These are phyloP conservation scores for Gossypium davidsonii DNA, from an alignment of 441 rosid species.

Conservation along the genomic window DNA sequence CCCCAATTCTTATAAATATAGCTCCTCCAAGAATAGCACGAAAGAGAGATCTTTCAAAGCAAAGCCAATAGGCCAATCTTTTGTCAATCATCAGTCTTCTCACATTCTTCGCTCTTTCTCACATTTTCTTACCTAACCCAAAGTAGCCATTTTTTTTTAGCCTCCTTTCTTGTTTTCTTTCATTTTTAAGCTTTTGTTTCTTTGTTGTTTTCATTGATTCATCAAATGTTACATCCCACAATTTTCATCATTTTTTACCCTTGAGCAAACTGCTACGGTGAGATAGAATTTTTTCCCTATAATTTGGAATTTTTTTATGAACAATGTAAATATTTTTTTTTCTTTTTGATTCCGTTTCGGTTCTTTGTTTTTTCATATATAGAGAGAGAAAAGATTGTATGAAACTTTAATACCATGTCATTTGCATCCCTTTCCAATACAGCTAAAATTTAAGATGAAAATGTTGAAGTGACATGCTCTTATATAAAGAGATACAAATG, in stretches of 20 bases:
- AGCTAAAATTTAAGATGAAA: too few species aligned
- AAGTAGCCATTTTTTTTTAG: conserved; percentile 13
- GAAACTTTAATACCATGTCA: too few species aligned
- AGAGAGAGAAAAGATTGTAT: too few species aligned
- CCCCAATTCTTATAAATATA: neutral
- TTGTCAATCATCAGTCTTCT: conserved; percentile 6
- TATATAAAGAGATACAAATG: too few species aligned
- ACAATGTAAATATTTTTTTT: too few species aligned
- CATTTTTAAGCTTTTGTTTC: neutral
- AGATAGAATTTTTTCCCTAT: neutral
- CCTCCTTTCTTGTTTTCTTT: neutral
- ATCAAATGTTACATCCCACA: neutral
- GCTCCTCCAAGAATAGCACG: conserved; percentile 14
- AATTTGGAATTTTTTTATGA: neutral
- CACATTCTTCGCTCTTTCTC: conserved; percentile 44
- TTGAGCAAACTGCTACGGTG: neutral
- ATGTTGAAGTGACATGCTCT: too few species aligned
- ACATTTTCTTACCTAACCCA: conserved; percentile 31
- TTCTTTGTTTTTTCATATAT: too few species aligned
- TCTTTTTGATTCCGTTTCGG: too few species aligned
- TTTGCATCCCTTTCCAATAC: too few species aligned
- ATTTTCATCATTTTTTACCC: neutral
- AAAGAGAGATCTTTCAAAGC: neutral
- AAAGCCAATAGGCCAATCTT: neutral
- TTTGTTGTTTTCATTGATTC: neutral